These are phyloP conservation scores for Komagataella mondaviorum DNA, from an alignment of 805 yeast genomes.

Conservation along the genomic window DNA sequence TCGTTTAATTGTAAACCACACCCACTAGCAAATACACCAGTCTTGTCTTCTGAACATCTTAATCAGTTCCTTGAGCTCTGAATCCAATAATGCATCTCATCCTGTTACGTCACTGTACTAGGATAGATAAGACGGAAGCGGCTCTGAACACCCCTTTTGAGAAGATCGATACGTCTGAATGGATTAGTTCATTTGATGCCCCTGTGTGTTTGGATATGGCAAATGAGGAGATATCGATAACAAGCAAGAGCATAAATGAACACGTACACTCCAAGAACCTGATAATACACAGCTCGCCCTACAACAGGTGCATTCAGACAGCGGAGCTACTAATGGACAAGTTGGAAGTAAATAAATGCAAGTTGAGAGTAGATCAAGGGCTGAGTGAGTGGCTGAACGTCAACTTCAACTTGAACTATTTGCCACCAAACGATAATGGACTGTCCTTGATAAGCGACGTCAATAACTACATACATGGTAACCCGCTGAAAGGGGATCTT, in stretches of 20 bases:
- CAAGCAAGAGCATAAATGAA: conserved; percentile 8
- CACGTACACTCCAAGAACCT: conserved; percentile 6
- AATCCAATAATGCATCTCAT: conserved; percentile 15
- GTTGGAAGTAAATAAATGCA: conserved; percentile 5
- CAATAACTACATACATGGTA: conserved; percentile 19
- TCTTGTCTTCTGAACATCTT: background rate
- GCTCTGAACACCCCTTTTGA: conserved; percentile 1
- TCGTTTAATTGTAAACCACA: background rate
- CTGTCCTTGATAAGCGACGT: conserved; percentile 23
- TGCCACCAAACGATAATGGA: conserved; percentile 33
- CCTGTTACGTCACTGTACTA: conserved; percentile 17
- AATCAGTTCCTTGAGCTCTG: background rate
- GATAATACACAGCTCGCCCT: conserved; percentile 27
- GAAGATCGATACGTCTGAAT: conserved; percentile 11
- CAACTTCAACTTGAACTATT: conserved; percentile 21
- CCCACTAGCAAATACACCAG: background rate
- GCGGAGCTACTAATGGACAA: conserved; percentile 14
- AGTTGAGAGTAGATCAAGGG: conserved; percentile 25
- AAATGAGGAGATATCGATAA: conserved; percentile 12
- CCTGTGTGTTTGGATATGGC: conserved; percentile 15
- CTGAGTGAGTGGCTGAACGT: conserved; percentile 29
- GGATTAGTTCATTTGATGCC: conserved; percentile 23
- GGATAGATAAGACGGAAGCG: conserved; percentile 13
- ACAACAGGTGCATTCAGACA: conserved; percentile 29
- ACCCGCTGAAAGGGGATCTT: conserved; percentile 4